phyloP scores from a whole-genome alignment of 2,329 filamentous ascomycete species.

The Cercospora sp. region DNA sequence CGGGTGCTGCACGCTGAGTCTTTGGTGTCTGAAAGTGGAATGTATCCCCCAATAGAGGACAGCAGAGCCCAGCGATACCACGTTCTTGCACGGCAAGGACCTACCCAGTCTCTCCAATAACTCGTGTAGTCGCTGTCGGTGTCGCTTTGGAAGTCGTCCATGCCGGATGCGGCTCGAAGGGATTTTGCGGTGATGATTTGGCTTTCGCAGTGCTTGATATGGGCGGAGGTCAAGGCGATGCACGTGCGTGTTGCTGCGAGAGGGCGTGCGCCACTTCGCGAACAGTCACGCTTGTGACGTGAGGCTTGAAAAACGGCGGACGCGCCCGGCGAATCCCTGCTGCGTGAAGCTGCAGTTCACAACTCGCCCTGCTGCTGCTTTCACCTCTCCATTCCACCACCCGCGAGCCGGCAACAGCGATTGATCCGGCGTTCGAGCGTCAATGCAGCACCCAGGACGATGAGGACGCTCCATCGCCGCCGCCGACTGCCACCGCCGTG shows the following conservation, averaged over 20 bases:
- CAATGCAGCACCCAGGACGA: not conserved
- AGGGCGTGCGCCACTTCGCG: not conserved
- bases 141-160: slow-evolving; percentile 98
- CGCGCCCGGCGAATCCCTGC: not conserved
- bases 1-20: not conserved
- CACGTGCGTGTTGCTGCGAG: not conserved
- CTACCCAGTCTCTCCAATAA: slow-evolving; percentile 99
- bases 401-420: not conserved
- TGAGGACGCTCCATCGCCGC: not conserved
- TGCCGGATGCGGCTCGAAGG: slow-evolving; percentile 43
- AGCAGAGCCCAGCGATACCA: not conserved
- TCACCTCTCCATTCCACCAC: not conserved
- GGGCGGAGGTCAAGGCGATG: not conserved
- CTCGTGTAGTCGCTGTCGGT: slow-evolving; percentile 98
- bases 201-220: not conserved
- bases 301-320: slow-evolving; percentile 4
- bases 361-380: not conserved
- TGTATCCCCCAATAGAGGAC: not conserved
- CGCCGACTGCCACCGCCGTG: slow-evolving; percentile 6
- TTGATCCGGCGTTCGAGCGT: not conserved
- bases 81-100: slow-evolving; percentile 17
- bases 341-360: not conserved
- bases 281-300: not conserved
- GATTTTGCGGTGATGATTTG: not conserved
- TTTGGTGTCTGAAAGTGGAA: not conserved